A percentile compares a stretch with the other conserved stretches of the same genome.
Conservation (phyloP, 2,329 filamentous ascomycete species). For the Aureobasidium sp. region DNA sequence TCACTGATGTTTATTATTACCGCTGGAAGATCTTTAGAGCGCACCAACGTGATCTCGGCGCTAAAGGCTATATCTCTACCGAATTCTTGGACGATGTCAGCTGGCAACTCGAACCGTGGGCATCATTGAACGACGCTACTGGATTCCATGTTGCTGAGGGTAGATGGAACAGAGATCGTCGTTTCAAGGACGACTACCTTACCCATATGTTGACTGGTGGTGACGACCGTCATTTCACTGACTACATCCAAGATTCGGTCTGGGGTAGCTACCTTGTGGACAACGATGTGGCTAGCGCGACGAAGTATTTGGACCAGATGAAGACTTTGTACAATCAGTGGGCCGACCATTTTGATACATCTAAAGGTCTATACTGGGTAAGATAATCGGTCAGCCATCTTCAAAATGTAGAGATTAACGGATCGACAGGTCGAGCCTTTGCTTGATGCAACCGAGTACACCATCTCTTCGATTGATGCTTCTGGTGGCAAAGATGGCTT, state of each 20-base stretch:
- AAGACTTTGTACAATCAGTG: constrained; percentile 30
- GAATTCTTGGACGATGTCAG: constrained; percentile 37
- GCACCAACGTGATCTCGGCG: constrained; percentile 36
- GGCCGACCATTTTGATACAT: constrained; percentile 30
- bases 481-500: constrained; percentile 35
- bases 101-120: constrained; percentile 36
- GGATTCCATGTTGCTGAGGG: constrained; percentile 38
- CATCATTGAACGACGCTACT: constrained; percentile 36
- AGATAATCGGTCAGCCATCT: no score
- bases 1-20: constrained; percentile 39
- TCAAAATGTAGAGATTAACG: background rate
- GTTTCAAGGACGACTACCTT: constrained; percentile 37
- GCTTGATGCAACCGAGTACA: constrained; percentile 38
- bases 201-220: constrained; percentile 33
- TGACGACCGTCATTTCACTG: constrained; percentile 36
- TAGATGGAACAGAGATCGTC: constrained; percentile 36
- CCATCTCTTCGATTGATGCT: constrained; percentile 36
- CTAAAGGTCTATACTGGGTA: constrained; percentile 34
- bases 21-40: constrained; percentile 37
- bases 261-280: constrained; percentile 36
- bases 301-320: constrained; percentile 28
- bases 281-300: constrained; percentile 27
- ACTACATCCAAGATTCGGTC: constrained; percentile 34
- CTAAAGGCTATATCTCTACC: constrained; percentile 36
- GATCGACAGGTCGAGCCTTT: constrained; percentile 29